Base-by-base conservation (phyloP, 2,329 filamentous ascomycete genomes). In the Sclerotinia spermophila region DNA sequence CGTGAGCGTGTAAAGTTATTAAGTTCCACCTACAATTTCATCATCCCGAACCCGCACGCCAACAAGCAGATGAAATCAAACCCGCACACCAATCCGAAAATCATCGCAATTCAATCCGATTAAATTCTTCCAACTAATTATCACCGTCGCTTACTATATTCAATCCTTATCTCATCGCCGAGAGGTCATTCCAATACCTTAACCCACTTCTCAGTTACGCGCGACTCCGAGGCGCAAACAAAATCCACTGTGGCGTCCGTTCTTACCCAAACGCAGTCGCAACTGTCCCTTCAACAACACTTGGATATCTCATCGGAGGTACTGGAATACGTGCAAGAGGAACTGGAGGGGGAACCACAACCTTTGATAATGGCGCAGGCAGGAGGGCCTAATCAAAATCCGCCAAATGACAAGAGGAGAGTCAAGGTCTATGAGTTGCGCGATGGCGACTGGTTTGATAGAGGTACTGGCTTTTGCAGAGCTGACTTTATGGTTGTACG, bases 401-500 rank as follows among this genome's bases (percentile, higher is more conserved):
- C 75, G 75, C 76, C 76, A 70, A 86, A 86, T 81, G 87, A 90
- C 79, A 88, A 85, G 83, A 89, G 87, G 81, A 87, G 96, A 86
- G 96, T 98, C 82, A 99, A 99, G 86, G 96, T 99, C 80, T 99
- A 99, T 82, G 96, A 98, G 85, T 87, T 99, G 78, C 93, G 93
- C 81, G 94, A 97, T 83, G 97, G 97, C 86, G 96, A 98, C 88
- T 99, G 96, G 96, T 97, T 95, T 81, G 96, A 99, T 83, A 88
- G 95, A 79, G 96, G 96, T 74, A 99, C 96, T 62, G 96, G 96
- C 73, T 97, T 97, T 82, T 98, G 96, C 81, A 92, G 89, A 72
- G 94, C 94, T 62, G 69, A 72, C 7, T 79, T 77, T 62, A 68
- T 75, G 38, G 74, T 76, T 62, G 78, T 79, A 77, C 59, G 78